Evolutionary conservation across 139 green algal genomes (phyloP), one percentile per base, ranked within the genome.

Genomic region (Picochlorum sp.): DNA sequence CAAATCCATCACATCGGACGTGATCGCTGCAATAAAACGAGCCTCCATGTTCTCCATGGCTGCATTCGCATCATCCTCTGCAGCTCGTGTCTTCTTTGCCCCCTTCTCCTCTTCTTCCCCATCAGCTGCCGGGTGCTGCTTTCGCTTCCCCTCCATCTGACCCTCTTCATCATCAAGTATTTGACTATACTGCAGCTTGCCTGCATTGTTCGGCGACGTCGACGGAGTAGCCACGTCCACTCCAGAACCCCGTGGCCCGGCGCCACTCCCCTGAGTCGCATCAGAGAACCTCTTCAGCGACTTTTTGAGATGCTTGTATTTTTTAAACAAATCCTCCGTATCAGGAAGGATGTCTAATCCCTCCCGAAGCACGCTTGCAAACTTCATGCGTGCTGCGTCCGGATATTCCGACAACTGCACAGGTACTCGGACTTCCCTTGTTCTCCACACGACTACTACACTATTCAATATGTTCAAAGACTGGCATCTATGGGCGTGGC

Each of bases 301-400:
- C 49, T 85, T 83, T 68, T 85, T 91, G 1, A 91, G 68, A 52
- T 71, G 66, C 64, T 92, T 92, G 71, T 92, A 91, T 9, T 61
- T 67, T 3, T 58, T 49, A 26, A 84, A 92, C 0, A 91, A 70
- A 18, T 68, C 65, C 49, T 80, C 72, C 45, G 87, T 63, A 56
- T 92, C 85, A 0, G 85, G 82, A 30, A 87, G 21, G 7, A 80
- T 75, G n/a, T 74, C 66, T 1, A 77, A 64, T 0, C 72, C 82
- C n/a, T 78, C 72, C 2, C 79, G 60, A 21, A 94, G 66, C 55
- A 89, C 38, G 1, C 72, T 54, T 1, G 74, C 85, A 69, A 92
- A 94, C 74, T 94, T 90, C 85, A 94, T 92, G 13, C 34, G 34
- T 38, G 21, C 13, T 45, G 26, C 13, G 51, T 38, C 47, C n/a